Evolutionary conservation across 2,329 filamentous ascomycete species (phyloP).

Genomic region (Lachnum nothofagi): DNA sequence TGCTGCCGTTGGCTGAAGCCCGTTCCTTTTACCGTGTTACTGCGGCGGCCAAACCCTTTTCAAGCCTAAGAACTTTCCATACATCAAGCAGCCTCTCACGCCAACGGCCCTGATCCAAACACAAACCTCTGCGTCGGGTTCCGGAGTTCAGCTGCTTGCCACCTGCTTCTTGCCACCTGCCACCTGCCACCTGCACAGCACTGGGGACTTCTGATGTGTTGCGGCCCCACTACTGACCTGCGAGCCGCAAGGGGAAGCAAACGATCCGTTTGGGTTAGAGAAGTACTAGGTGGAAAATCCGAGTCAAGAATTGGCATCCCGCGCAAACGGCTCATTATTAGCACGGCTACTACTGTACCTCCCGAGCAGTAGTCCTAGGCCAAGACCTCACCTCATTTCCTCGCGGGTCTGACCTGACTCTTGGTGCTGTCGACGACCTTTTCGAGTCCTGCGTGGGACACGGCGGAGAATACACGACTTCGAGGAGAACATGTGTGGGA

Average conservation of each 20-base stretch:
- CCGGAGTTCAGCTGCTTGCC: not conserved
- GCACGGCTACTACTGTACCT: not conserved
- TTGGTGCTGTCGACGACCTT: not conserved
- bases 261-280: not conserved
- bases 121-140: too few relatives aligned
- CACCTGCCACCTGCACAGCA: not conserved
- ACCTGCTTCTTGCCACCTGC: not conserved
- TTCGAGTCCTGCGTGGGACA: not conserved
- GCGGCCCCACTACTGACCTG: not conserved
- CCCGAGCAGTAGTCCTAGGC: too few relatives aligned
- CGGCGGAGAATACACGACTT: constrained; percentile 1
- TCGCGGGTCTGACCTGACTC: not conserved
- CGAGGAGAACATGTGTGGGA: constrained; percentile 4
- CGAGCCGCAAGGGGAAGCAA: not conserved
- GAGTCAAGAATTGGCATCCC: not conserved
- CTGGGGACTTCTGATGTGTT: not conserved
- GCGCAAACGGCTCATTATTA: too few relatives aligned
- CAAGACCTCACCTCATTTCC: not conserved
- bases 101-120: not conserved
- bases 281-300: not conserved
- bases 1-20: constrained; percentile 1
- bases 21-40: not conserved
- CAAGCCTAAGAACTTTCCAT: not conserved
- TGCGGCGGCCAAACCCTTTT: not conserved
- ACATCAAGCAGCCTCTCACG: not conserved